Percentiles rank a stretch among this genome's conserved stretches.
Evolutionary conservation across 179 eudicot genomes (phyloP).

Genomic region (Actinidia polygama): DNA sequence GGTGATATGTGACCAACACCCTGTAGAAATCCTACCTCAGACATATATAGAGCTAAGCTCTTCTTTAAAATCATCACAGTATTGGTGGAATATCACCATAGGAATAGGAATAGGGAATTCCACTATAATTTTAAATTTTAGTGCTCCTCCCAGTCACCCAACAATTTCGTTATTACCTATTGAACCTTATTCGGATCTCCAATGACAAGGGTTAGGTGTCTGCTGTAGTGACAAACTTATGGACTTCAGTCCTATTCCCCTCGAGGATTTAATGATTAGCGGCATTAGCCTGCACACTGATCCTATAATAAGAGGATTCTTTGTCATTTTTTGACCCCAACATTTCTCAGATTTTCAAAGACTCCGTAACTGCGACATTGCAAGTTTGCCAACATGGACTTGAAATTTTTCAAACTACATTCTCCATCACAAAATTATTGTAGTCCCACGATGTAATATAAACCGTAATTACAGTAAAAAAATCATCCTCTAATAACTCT

Average conservation of each 20-base stretch:
- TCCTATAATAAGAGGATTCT: too few species aligned
- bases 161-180: neutral
- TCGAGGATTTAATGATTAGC: neutral
- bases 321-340: neutral
- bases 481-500: too few species aligned
- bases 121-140: neutral
- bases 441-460: too few species aligned
- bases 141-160: neutral
- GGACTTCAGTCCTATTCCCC: neutral
- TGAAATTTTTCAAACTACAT: neutral
- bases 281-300: neutral
- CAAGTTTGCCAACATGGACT: neutral
- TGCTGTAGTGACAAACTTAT: neutral
- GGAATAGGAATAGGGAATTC: neutral
- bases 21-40: neutral
- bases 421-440: neutral
- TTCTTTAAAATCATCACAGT: neutral
- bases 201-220: neutral
- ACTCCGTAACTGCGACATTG: neutral
- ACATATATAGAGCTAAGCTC: neutral
- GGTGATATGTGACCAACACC: constrained; percentile 8
- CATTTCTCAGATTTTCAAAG: neutral
- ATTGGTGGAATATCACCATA: neutral
- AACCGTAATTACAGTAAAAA: too few species aligned
- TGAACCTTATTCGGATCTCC: constrained; percentile 10